A percentile compares a stretch with the other conserved stretches of the same genome.
Evolutionary conservation across 202 grass and related monocot species (phyloP).

Genomic region (Setaria italica): DNA sequence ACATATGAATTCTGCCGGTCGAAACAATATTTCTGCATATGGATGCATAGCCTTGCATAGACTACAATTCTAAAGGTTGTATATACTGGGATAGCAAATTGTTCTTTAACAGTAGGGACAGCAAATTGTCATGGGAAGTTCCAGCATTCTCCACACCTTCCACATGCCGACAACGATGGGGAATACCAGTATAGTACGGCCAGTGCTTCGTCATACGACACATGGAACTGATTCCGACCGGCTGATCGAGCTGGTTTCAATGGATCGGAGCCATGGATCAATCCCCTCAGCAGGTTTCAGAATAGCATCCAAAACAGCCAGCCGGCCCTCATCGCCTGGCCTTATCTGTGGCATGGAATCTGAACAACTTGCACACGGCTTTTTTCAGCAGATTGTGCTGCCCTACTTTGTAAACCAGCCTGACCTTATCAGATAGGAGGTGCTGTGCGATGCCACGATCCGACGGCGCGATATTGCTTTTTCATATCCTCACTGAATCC

Average conservation of each 20-base stretch:
- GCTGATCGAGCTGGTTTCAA: slow-evolving; percentile 14
- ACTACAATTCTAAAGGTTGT: not conserved
- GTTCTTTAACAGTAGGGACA: no score
- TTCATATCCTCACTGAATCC: slow-evolving; percentile 28
- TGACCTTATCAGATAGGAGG: slow-evolving; percentile 57
- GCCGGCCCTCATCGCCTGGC: slow-evolving; percentile 15
- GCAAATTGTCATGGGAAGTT: not conserved
- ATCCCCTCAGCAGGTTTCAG: slow-evolving; percentile 50
- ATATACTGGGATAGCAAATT: no score
- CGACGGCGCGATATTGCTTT: slow-evolving; percentile 39
- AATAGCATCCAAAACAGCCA: slow-evolving; percentile 47
- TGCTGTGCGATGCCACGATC: slow-evolving; percentile 36
- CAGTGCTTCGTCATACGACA: slow-evolving; percentile 31
- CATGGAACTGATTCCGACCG: slow-evolving; percentile 51
- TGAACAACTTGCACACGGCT: slow-evolving; percentile 44
- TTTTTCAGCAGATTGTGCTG: slow-evolving; percentile 52
- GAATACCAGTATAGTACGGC: slow-evolving; percentile 44
- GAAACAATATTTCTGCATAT: no score
- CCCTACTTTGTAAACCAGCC: slow-evolving; percentile 24
- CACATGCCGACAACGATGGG: not conserved
- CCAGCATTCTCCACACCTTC: not conserved
- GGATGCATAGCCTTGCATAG: not conserved
- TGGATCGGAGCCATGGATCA: slow-evolving; percentile 38
- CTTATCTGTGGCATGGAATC: slow-evolving; percentile 54
- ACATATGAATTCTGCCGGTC: not conserved